Percentiles rank a stretch among this genome's conserved stretches.
These are phyloP conservation scores for Ustilaginoidea virens DNA, from an alignment of 2,329 filamentous ascomycete genomes.

Conservation along the genomic window DNA sequence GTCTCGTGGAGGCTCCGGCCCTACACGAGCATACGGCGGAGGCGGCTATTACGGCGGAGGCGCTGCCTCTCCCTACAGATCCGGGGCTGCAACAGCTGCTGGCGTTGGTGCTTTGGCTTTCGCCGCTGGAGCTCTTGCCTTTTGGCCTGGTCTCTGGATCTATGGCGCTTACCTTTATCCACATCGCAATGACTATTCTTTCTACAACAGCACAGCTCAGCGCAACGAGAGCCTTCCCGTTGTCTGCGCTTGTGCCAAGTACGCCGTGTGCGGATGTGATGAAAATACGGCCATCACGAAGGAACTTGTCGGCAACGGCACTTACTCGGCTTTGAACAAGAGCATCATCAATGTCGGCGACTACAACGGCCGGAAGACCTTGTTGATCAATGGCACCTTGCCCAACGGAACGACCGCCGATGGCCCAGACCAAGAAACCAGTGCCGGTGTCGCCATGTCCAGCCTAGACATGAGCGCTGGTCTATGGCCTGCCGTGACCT, in stretches of 20 bases:
- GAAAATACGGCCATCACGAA: slow-evolving; percentile 42
- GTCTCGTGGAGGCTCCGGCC: slow-evolving; percentile 42
- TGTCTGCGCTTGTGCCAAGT: slow-evolving; percentile 35
- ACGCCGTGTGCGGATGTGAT: slow-evolving; percentile 47
- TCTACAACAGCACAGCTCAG: slow-evolving; percentile 33
- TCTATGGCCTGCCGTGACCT: slow-evolving; percentile 33
- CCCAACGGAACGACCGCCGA: slow-evolving; percentile 46
- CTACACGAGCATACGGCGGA: slow-evolving; percentile 41
- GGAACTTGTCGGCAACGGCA: slow-evolving; percentile 50
- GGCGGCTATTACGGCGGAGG: slow-evolving; percentile 55
- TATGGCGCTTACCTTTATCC: slow-evolving; percentile 47
- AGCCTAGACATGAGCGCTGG: slow-evolving; percentile 23
- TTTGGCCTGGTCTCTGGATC: slow-evolving; percentile 52
- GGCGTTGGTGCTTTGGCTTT: slow-evolving; percentile 39
- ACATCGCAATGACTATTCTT: slow-evolving; percentile 25
- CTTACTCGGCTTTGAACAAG: slow-evolving; percentile 42
- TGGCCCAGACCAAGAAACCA: slow-evolving; percentile 16
- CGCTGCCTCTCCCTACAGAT: slow-evolving; percentile 39
- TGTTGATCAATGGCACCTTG: slow-evolving; percentile 64
- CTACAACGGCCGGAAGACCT: slow-evolving; percentile 27
- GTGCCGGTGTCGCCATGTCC: slow-evolving; percentile 17
- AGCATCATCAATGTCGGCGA: slow-evolving; percentile 42
- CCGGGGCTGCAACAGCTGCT: slow-evolving; percentile 36
- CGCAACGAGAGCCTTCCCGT: slow-evolving; percentile 19
- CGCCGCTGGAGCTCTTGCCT: slow-evolving; percentile 29